Conservation (phyloP, 2,329 filamentous ascomycete species). For the Xylariaceae sp. region DNA sequence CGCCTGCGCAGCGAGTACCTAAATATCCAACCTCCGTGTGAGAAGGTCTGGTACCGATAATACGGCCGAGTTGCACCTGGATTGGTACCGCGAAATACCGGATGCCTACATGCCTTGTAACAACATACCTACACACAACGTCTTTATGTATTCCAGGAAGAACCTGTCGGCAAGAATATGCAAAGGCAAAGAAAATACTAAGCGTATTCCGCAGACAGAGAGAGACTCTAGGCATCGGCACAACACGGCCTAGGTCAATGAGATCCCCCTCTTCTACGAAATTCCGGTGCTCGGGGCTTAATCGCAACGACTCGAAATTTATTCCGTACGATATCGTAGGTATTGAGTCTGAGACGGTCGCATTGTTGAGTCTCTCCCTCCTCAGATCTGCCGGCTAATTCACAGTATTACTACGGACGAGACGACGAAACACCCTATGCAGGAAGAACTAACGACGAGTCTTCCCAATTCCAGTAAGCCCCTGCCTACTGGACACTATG, state of each 20-base stretch:
- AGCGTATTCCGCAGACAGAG: too few relatives aligned
- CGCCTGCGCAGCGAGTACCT: neutral
- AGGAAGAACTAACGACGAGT: neutral
- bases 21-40: neutral
- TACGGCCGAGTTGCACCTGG: neutral
- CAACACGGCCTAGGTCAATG: neutral
- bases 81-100: neutral
- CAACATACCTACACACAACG: neutral
- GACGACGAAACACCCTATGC: too few relatives aligned
- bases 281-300: neutral
- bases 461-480: neutral
- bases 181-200: too few relatives aligned
- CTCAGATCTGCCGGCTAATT: neutral
- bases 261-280: neutral
- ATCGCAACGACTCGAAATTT: neutral
- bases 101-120: neutral
- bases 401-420: neutral
- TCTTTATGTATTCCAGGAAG: neutral
- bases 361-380: neutral
- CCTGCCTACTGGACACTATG: neutral
- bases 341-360: neutral
- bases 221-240: neutral
- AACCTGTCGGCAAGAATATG: too few relatives aligned
- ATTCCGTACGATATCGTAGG: neutral
- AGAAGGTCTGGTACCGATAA: slow-evolving; percentile 10